Base-by-base conservation (phyloP, 202 grass and related monocot genomes). In the Schoenoplectus triqueter region DNA sequence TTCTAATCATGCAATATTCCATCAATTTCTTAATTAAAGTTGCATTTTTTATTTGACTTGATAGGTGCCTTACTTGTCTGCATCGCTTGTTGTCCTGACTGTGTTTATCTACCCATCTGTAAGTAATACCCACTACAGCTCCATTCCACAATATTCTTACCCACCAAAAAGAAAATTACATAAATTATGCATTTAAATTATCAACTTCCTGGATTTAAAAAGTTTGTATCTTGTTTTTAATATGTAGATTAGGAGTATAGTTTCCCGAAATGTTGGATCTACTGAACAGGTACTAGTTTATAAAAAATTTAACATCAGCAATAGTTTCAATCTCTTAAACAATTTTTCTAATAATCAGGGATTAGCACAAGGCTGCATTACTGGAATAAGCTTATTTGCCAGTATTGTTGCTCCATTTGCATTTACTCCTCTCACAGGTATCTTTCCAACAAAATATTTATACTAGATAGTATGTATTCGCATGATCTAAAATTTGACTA, bases 341-440 rank as follows among this genome's bases (percentile, higher is more conserved):
- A 85, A n/a, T 63, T 3, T 83, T 82, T 55, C 5, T 47, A 78
- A 47, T 3, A 19, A 18, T 88, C 63, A 98, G 95, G 95, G 95
- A 86, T 87, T 95, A 84, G 95, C 91, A 84, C 95, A 98, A 95
- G 95, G 95, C 1, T 98, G 95, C 78, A 84, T 98, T 78, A 91
- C 95, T 5, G 95, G 95, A 60, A 91, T 98, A 48, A 93, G 90
- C 69, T 94, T 92, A 40, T 94, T 94, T 88, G 93, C 88, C 17
- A 92, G 88, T 84, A 94, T 98, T 84, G 39, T 98, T 79, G 92
- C 90, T 20, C 96, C 96, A 19, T 70, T 98, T 39, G 15, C 87
- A 51, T 98, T 98, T 47, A 94, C 96, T 75, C 96, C 96, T 48
- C 82, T 98, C 15, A 98, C 96, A 83, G 96, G 96, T 94, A 89